Percentiles rank a stretch among this genome's conserved stretches.
phyloP scores from a whole-genome alignment of 179 eudicot species.

The Silene vulgaris region DNA sequence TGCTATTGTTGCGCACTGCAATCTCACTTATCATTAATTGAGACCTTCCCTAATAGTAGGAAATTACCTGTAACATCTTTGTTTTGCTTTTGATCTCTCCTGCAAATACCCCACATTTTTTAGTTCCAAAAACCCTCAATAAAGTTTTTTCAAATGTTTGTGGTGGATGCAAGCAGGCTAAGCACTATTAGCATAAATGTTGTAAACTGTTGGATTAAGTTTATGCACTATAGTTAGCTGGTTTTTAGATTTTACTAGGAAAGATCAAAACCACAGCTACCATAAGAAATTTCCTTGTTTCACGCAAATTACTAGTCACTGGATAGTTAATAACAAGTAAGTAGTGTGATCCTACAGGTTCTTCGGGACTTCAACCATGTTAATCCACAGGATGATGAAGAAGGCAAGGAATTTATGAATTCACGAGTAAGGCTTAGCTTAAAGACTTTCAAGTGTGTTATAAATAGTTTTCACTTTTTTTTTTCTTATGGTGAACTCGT shows the following conservation, averaged over 20 bases:
- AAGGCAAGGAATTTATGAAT: slow-evolving; percentile 76
- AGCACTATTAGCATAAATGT: neutral
- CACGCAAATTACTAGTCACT: neutral
- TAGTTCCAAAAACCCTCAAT: neutral
- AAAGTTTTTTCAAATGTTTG: neutral
- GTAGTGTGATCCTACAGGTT: slow-evolving; percentile 44
- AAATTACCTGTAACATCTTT: neutral
- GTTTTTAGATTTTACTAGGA: neutral
- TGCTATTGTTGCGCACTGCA: neutral
- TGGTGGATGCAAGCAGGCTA: neutral
- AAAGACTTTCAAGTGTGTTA: neutral
- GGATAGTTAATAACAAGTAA: neutral
- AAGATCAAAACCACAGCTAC: neutral
- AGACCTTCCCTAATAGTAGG: neutral
- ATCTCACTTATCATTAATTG: neutral
- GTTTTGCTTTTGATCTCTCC: neutral
- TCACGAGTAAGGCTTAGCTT: slow-evolving; percentile 59
- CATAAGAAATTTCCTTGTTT: neutral
- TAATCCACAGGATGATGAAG: slow-evolving; percentile 87
- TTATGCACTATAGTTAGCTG: neutral
- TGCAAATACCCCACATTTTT: neutral
- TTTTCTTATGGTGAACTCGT: neutral
- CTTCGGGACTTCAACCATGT: slow-evolving; percentile 97
- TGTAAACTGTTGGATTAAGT: neutral
- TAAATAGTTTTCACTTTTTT: slow-evolving; percentile 5